Evolutionary conservation across 176 grass and related monocot species (phyloP).

Genomic region (Aechmea fasciata): DNA sequence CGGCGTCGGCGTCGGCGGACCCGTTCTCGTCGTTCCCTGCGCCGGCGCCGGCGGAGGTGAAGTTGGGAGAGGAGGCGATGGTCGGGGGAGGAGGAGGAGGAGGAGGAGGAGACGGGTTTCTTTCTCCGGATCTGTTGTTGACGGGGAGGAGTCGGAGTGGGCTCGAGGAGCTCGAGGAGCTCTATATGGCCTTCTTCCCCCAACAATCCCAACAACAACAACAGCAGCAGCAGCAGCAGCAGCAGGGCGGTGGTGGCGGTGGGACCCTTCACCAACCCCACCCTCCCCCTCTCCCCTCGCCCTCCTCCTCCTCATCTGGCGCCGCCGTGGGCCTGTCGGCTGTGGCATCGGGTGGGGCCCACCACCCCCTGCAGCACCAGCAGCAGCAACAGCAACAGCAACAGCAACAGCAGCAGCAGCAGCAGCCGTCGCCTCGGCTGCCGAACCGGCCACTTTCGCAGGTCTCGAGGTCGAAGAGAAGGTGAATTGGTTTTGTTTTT

Average conservation of each 20-base stretch:
- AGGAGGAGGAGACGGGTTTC: slow-evolving; percentile 4
- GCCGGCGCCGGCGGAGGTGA: neutral
- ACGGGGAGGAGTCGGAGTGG: neutral
- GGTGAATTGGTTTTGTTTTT: slow-evolving; percentile 6
- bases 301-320: neutral
- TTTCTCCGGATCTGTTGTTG: slow-evolving; percentile 9
- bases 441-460: slow-evolving; percentile 24
- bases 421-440: slow-evolving; percentile 15
- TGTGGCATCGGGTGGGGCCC: neutral
- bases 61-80: slow-evolving; percentile 2
- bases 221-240: neutral
- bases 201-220: neutral
- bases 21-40: neutral
- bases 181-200: slow-evolving; percentile 26
- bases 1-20: slow-evolving; percentile 1
- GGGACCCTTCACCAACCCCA: neutral
- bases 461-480: slow-evolving; percentile 27
- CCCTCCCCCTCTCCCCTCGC: neutral
- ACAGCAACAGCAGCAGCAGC: slow-evolving; percentile 4
- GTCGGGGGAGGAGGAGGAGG: neutral
- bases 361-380: slow-evolving; percentile 3
- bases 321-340: neutral
- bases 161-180: slow-evolving; percentile 15
- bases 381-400: neutral
- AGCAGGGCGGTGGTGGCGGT: no score